phyloP scores from a whole-genome alignment of 1,139 yeast genomes.

The Scheffersomyces parashehatae region DNA sequence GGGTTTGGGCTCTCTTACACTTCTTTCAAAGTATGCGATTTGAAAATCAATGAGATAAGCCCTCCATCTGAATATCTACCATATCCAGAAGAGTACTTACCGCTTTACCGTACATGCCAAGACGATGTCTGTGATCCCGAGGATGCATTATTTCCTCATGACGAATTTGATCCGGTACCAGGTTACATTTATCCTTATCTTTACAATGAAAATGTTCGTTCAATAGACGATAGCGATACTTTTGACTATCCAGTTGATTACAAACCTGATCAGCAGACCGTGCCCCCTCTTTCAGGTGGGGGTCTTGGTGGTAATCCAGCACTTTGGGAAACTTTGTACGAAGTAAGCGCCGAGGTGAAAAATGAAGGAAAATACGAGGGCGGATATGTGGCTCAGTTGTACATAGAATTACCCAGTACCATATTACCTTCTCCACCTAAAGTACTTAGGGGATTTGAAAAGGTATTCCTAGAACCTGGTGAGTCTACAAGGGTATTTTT shows the following conservation, averaged over 20 bases:
- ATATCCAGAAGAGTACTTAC: conserved; percentile 48
- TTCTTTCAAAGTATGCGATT: conserved; percentile 41
- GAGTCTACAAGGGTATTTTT: conserved; percentile 40
- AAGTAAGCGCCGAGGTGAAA: conserved; percentile 47
- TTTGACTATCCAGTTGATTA: conserved; percentile 58
- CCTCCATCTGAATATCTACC: conserved; percentile 53
- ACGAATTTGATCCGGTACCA: conserved; percentile 52
- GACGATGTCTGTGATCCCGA: conserved; percentile 57
- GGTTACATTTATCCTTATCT: conserved; percentile 55
- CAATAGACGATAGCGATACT: conserved; percentile 36
- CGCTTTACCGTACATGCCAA: conserved; percentile 37
- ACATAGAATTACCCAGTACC: conserved; percentile 54
- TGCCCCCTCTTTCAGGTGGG: conserved; percentile 55
- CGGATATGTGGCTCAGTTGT: conserved; percentile 56
- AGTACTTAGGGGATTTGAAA: conserved; percentile 61
- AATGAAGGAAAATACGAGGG: conserved; percentile 56
- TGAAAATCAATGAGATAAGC: conserved; percentile 40
- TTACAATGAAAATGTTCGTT: conserved; percentile 45
- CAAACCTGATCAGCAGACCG: conserved; percentile 35
- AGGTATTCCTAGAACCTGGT: conserved; percentile 51
- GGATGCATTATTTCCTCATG: conserved; percentile 57
- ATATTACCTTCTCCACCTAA: conserved; percentile 46
- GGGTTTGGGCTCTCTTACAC: conserved; percentile 65
- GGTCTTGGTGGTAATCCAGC: conserved; percentile 55
- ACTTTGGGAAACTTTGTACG: conserved; percentile 47